Evolutionary conservation across 2,329 filamentous ascomycete species (phyloP), one percentile per base, ranked within the genome.

Genomic region (Didymella pinodella): DNA sequence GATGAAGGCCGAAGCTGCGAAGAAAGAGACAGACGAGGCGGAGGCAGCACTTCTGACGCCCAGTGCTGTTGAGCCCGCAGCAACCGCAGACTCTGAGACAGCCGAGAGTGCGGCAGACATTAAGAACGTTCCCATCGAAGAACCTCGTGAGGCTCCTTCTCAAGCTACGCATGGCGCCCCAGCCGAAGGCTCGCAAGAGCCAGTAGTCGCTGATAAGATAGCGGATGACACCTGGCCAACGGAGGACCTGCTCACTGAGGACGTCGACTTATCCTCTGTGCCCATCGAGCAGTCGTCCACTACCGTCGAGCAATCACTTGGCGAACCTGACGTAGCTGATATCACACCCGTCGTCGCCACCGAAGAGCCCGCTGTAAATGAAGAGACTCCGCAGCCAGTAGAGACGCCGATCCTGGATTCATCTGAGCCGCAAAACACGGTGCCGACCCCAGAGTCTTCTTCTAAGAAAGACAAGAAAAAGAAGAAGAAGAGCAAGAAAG

Each of bases 1-100:
- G 55, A 77, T 80, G 64, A 73, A 70, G 38, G 68, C 66, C 47
- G 76, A 78, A 57, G 65, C 62, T n/a, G 65, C 64, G n/a, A 38
- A 56, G 7, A 73, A 70, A 26, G 57, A 50, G 28, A 34, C 18
- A 8, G 40, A 54, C 12, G 53, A 65, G 4, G 48, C 45, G 26
- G 34, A 32, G 18, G 22, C 53, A 25, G 25, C 31, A 3, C 53
- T 34, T 41, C 48, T 44, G 3, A 38, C 53, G 28, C 1, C 20
- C 2, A 26, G 5, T 29, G 14, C 10, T 22, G 29, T 16, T 8
- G 34, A 28, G 7, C 28, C 45, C 18, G 11, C 45, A 11, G 22
- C 32, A n/a, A 36, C 20, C 41, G n/a, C 26, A 28, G 34, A 29
- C 14, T 22, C 41, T 28, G 22, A n/a, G 41, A n/a, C 25, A 14